Evolutionary conservation across 176 grass and related monocot species (phyloP), one percentile per base, ranked within the genome.

Genomic region (Oryza glaberrima): DNA sequence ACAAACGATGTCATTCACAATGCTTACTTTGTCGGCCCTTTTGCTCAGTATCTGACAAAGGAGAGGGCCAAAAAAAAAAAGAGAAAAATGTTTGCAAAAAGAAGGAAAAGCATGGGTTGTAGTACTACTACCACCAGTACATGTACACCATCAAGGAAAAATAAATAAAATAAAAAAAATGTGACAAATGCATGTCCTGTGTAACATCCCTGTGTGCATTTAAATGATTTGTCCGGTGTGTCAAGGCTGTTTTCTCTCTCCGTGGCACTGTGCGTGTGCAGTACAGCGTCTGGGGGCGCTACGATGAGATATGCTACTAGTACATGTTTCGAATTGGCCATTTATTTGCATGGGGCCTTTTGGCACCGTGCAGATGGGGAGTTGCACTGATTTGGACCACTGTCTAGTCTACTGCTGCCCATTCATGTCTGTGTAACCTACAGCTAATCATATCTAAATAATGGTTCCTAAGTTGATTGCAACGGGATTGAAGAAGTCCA

Each of bases 201-300:
- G 78, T 45, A 69, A 43, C 85, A 75, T 87, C 60, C 58, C 58
- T 56, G 85, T 81, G 70, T 61, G 35, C 85, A 70, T 74, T 87
- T 77, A 73, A 87, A 82, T 70, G 85, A 64, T 66, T 82, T 87
- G 85, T 82, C 78, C 26, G 63, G 81, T 34, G 81, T 34, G 15
- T 83, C 43, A 51, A 38, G 34, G 12, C 69, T 63, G 10, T 12
- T 14, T 2, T 72, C 34, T 58, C 48, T 22, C 70, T 36, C 72
- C 20, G 20, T 41, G 46, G 3, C 20, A 63, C 64, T 67, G 40
- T 41, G 75, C 23, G 58, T 63, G 20, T 63, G 58, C 58, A 63
- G 58, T 63, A 60, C 36, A 1, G 5, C 5, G 36, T 38, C 17
- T n/a, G 51, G 51, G 16, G 20, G 16, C 52, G 4, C 58, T 61